Evolutionary conservation across 164 flowering plant genomes (phyloP), one percentile per base, ranked within the genome.

Genomic region (Vitis cinerea): DNA sequence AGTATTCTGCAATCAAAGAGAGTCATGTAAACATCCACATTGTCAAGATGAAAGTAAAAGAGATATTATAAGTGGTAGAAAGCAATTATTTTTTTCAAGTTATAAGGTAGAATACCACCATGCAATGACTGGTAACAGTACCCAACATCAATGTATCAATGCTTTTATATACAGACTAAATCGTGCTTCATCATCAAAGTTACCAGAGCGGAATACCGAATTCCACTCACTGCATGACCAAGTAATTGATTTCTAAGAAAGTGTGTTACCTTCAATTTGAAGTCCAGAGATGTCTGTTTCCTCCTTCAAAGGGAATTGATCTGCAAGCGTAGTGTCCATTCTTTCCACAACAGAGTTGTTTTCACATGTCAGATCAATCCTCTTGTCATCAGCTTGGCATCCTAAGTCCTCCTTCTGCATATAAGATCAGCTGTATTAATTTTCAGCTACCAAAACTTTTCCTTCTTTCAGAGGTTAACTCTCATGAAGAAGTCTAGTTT

Each of bases 261-360:
- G 57, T 8, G 3, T 11, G 10, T 70, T 76, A 88, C 92, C 89
- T 82, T 61, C 67, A 60, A 51, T 71, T 6, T 66, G 68, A 64
- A 67, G 9, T 57, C 78, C 69, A 50, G 68, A 15, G 4, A 58
- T 67, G 60, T 77, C 73, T 50, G 60, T 48, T 19, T 59, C 71
- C 64, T 78, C 64, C 63, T 70, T 62, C 9, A 51, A 12, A 14
- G 49, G 48, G 51, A 47, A 64, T 71, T 79, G 74, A 48, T 74
- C 78, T 14, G 51, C 68, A 57, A 59, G 44, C 31, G 51, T 29
- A 37, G 16, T 61, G 61, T 48, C 55, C 1, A 72, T 57, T 37
- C 49, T 52, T 10, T 57, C 19, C 1, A 54, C 44, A 60, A 44
- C 4, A 31, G 61, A 58, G 23, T 75, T 59, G 67, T 59, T 57